Conservation (phyloP, 1,284 basidiomycete species). For the Leccinum angustisporum region DNA sequence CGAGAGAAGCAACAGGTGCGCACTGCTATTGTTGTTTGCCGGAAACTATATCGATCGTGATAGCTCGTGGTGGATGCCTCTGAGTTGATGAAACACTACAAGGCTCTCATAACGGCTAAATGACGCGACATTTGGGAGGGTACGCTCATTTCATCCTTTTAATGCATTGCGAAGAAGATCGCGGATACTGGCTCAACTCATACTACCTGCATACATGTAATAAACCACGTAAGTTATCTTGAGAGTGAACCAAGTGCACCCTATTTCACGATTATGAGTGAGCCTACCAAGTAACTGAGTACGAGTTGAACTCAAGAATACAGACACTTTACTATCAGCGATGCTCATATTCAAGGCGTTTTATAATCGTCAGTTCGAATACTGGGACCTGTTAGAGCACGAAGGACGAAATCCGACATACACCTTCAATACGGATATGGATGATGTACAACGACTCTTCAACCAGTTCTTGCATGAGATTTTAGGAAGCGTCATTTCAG, state of each 20-base stretch:
- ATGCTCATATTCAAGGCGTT: conserved; percentile 24
- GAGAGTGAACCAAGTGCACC: background rate
- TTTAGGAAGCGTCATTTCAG: no score
- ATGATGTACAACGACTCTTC: no score
- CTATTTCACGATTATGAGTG: conserved; percentile 1
- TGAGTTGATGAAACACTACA: conserved; percentile 46
- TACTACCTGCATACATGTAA: conserved; percentile 2
- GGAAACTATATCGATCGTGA: conserved; percentile 1
- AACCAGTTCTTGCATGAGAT: no score
- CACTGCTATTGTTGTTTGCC: background rate
- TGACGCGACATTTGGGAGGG: conserved; percentile 8
- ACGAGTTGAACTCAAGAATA: conserved; percentile 4
- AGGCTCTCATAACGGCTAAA: conserved; percentile 37
- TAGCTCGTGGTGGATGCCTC: conserved; percentile 44
- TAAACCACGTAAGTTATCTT: conserved; percentile 4
- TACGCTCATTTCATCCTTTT: background rate
- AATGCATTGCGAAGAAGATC: background rate
- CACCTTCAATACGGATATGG: no score
- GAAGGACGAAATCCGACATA: no score
- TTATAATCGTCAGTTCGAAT: background rate
- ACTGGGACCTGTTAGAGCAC: no score
- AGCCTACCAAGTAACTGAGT: conserved; percentile 24
- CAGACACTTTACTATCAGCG: background rate
- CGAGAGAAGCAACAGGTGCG: conserved; percentile 43
- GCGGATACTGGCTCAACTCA: background rate